A percentile compares a stretch with the other conserved stretches of the same genome.
These are phyloP conservation scores for Apiospora rasikravindrae DNA, from an alignment of 2,329 filamentous ascomycete genomes.

Conservation along the genomic window DNA sequence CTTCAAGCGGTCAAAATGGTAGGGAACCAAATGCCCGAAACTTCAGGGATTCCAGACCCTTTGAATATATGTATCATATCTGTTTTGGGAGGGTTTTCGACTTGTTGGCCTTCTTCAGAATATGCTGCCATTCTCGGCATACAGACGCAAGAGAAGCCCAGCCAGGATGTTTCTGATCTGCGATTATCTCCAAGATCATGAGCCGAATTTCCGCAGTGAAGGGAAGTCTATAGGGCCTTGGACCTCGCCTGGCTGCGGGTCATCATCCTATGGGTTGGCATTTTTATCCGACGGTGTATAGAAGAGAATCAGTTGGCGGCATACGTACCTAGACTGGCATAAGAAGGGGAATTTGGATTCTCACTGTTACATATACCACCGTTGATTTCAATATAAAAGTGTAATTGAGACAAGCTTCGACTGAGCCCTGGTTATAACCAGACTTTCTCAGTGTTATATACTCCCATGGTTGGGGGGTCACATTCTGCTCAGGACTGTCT, in stretches of 20 bases:
- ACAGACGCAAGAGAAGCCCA: conserved; percentile 41
- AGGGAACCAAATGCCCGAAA: not conserved
- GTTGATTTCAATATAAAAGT: not conserved
- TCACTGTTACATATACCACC: not conserved
- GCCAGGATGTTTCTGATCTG: conserved; percentile 35
- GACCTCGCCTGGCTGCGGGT: not conserved
- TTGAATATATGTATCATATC: too few relatives aligned
- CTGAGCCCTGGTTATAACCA: not conserved
- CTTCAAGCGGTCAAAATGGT: not conserved
- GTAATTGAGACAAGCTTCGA: not conserved
- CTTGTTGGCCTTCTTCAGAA: conserved; percentile 38
- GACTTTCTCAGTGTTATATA: not conserved
- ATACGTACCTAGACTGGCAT: not conserved
- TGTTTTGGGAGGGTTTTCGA: too few relatives aligned
- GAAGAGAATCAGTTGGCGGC: not conserved
- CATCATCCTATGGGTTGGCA: not conserved
- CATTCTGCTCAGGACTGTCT: not conserved
- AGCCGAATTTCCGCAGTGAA: conserved; percentile 37
- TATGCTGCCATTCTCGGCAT: conserved; percentile 38
- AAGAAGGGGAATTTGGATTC: not conserved
- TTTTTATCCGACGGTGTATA: not conserved
- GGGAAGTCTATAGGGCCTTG: not conserved
- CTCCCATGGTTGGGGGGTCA: not conserved
- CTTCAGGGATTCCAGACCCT: too few relatives aligned
- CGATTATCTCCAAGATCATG: conserved; percentile 37